phyloP scores from a whole-genome alignment of 805 yeast species.

The Ogataea nonfermentans region DNA sequence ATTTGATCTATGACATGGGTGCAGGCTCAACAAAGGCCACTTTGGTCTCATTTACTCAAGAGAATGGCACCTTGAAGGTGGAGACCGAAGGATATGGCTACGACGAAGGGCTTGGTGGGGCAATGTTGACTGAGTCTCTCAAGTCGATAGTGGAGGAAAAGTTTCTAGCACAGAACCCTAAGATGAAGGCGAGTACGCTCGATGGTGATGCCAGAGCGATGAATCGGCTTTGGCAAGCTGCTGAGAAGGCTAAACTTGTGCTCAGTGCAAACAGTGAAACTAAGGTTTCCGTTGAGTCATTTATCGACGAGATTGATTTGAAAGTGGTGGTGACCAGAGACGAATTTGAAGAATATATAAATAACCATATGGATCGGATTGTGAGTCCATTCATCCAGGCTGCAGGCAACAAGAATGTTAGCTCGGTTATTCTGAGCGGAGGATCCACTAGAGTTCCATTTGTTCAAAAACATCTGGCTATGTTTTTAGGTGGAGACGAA shows the following conservation, averaged over 20 bases:
- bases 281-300: constrained; percentile 69
- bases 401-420: constrained; percentile 23
- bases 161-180: constrained; percentile 48
- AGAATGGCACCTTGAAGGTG: constrained; percentile 41
- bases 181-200: constrained; percentile 39
- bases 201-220: constrained; percentile 51
- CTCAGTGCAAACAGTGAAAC: constrained; percentile 87
- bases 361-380: constrained; percentile 45
- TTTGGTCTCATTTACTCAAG: constrained; percentile 59
- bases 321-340: constrained; percentile 63
- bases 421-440: constrained; percentile 78
- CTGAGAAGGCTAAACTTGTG: constrained; percentile 85
- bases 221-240: constrained; percentile 70
- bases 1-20: constrained; percentile 85
- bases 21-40: constrained; percentile 91
- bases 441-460: constrained; percentile 91
- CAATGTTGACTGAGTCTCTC: constrained; percentile 62
- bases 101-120: constrained; percentile 74
- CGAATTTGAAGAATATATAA: constrained; percentile 67
- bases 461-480: constrained; percentile 60
- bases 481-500: constrained; percentile 54
- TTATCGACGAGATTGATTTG: constrained; percentile 74
- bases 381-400: constrained; percentile 55
- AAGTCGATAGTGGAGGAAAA: constrained; percentile 58
- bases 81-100: constrained; percentile 72